Conservation (phyloP, 2,329 filamentous ascomycete genomes). For the Tolypocladium pustulatum region DNA sequence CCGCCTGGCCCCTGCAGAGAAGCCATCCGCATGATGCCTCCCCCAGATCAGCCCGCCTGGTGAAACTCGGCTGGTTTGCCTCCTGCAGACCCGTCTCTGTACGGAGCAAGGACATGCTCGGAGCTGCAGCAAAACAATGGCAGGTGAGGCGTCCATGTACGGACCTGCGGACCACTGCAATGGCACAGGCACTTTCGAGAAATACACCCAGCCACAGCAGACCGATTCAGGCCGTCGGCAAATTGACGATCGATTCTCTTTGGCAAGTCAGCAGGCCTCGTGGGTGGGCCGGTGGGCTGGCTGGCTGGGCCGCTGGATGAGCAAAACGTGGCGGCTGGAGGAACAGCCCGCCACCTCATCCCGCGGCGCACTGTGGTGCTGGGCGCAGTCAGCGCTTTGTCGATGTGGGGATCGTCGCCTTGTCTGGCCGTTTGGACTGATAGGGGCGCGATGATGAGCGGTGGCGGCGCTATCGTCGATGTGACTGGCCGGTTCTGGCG, state of each 20-base stretch:
- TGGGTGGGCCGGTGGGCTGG: neutral
- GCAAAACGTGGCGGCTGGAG: neutral
- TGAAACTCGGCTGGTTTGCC: neutral
- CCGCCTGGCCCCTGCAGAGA: neutral
- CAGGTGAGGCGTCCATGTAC: neutral
- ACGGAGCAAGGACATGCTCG: neutral
- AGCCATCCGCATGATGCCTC: neutral
- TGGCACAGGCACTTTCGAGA: neutral
- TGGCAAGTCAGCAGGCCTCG: neutral
- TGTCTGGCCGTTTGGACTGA: neutral
- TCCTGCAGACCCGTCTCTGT: neutral
- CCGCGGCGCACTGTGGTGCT: neutral
- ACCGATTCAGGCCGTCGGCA: neutral
- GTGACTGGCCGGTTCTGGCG: conserved; percentile 1
- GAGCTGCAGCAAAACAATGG: neutral
- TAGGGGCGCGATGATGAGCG: neutral
- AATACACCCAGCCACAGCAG: neutral
- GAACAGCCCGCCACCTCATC: neutral
- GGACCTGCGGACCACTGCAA: neutral
- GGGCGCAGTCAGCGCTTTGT: neutral
- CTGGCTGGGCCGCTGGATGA: neutral
- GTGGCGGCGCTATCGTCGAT: neutral
- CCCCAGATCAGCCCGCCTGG: neutral
- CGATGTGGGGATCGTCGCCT: neutral
- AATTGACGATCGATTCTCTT: neutral